phyloP scores from a whole-genome alignment of 148 eudicot species.

The Camellia lanceoleosa region DNA sequence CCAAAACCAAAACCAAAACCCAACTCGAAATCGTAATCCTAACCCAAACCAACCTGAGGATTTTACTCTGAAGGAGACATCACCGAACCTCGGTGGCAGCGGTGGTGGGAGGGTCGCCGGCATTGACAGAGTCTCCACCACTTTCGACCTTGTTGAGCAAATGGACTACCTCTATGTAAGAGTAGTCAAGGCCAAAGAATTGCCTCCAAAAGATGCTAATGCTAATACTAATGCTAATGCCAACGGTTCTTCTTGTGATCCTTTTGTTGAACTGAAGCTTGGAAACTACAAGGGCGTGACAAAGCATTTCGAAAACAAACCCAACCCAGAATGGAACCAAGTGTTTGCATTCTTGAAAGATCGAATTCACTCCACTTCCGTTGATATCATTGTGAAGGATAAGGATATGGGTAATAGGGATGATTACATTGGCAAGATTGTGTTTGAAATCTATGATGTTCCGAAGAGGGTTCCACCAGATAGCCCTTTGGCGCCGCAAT shows the following conservation, averaged over 20 bases:
- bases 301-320: slow-evolving; percentile 22
- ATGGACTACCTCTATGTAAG: slow-evolving; percentile 62
- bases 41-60: slow-evolving; percentile 33
- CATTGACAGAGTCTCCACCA: slow-evolving; percentile 23
- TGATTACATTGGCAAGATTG: slow-evolving; percentile 6
- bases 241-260: slow-evolving; percentile 18
- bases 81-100: slow-evolving; percentile 46
- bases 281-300: slow-evolving; percentile 49
- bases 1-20: slow-evolving; percentile 18
- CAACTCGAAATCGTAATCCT: not conserved
- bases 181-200: slow-evolving; percentile 51
- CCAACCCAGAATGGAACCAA: slow-evolving; percentile 27
- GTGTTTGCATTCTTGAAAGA: slow-evolving; percentile 13
- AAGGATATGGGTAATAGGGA: slow-evolving; percentile 9
- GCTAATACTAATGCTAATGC: too few relatives aligned
- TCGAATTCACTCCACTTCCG: slow-evolving; percentile 6
- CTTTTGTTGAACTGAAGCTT: slow-evolving; percentile 54
- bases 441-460: slow-evolving; percentile 7
- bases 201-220: slow-evolving; percentile 25
- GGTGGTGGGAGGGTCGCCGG: slow-evolving; percentile 37
- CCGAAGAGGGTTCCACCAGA: slow-evolving; percentile 16
- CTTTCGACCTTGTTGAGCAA: slow-evolving; percentile 62
- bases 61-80: slow-evolving; percentile 46
- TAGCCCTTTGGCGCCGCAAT: slow-evolving; percentile 17
- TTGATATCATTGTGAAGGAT: slow-evolving; percentile 6